Percentiles rank a stretch among this genome's conserved stretches.
Evolutionary conservation across 441 rosid genomes (phyloP).

Genomic region (Populus hybrid): DNA sequence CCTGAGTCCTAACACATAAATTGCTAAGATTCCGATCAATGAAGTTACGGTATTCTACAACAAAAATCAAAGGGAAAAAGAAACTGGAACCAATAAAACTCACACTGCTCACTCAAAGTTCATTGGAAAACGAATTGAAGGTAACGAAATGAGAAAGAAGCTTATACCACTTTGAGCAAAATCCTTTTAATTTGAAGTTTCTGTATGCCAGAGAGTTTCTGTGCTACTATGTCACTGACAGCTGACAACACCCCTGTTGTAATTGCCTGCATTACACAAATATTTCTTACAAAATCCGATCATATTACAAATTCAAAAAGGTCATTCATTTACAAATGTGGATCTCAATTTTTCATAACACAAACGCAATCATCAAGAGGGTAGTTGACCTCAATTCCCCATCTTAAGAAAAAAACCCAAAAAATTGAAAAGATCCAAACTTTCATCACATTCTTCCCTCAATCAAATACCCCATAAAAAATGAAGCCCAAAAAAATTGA

Average conservation of each 20-base stretch:
- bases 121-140: background rate
- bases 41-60: background rate
- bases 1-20: background rate
- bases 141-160: slow-evolving; percentile 4
- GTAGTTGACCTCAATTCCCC: background rate
- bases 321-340: background rate
- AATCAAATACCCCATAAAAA: background rate
- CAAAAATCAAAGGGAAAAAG: background rate
- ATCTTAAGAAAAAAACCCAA: background rate
- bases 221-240: slow-evolving; percentile 66
- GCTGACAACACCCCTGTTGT: slow-evolving; percentile 86
- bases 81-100: background rate
- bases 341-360: background rate
- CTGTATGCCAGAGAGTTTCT: slow-evolving; percentile 84
- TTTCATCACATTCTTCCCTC: background rate
- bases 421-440: background rate
- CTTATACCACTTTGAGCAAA: slow-evolving; percentile 77
- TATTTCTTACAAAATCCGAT: background rate
- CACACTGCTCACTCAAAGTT: background rate
- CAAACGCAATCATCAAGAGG: background rate
- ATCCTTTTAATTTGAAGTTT: slow-evolving; percentile 77
- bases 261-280: slow-evolving; percentile 50
- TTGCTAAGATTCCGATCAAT: background rate
- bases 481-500: background rate
- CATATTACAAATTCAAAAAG: background rate